Evolutionary conservation across 768 basidiomycete genomes (phyloP).

Genomic region (Trametes sanguinea): DNA sequence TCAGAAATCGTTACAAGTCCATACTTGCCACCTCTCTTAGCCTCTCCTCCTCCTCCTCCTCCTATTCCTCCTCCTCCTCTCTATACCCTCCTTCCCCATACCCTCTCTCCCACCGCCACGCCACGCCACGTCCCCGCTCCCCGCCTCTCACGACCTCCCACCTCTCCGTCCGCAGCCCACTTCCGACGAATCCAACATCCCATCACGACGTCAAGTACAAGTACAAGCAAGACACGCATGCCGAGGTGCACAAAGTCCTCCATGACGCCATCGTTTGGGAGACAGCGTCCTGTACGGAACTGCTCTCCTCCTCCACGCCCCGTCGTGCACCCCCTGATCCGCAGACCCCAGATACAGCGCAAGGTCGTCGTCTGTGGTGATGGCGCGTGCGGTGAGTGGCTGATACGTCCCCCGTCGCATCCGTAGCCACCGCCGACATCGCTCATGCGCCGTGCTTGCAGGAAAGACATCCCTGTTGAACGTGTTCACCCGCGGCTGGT

Average conservation of each 20-base stretch:
- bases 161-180: background rate
- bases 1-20: too few species aligned
- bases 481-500: slow-evolving; percentile 89
- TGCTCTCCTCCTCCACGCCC: background rate
- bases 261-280: slow-evolving; percentile 22
- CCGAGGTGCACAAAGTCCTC: slow-evolving; percentile 18
- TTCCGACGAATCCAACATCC: background rate
- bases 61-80: background rate
- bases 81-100: background rate
- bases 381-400: slow-evolving; percentile 81
- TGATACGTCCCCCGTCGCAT: too few species aligned
- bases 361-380: slow-evolving; percentile 94
- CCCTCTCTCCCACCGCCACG: slow-evolving; percentile 1
- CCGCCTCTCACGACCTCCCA: background rate
- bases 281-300: slow-evolving; percentile 18
- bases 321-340: background rate
- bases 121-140: background rate
- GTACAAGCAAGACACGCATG: slow-evolving; percentile 5
- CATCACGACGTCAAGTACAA: background rate
- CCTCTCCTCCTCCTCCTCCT: too few species aligned
- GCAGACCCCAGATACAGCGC: slow-evolving; percentile 44
- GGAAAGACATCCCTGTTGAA: slow-evolving; percentile 86
- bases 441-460: slow-evolving; percentile 28
- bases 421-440: too few species aligned
- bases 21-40: too few species aligned